phyloP scores from a whole-genome alignment of 805 yeast species.

The Yamadazyma ubonensis region DNA sequence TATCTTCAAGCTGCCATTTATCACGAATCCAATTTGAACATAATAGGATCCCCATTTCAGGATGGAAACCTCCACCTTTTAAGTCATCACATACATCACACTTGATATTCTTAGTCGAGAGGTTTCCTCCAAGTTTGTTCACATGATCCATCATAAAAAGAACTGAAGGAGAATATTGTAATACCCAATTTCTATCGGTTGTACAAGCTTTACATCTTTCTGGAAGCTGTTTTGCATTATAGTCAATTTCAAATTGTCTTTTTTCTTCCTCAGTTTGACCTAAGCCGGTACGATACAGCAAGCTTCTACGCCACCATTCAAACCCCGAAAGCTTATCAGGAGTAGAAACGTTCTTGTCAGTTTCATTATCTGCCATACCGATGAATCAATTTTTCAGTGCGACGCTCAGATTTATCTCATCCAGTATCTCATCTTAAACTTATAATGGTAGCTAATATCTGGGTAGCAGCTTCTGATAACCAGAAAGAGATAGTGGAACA shows the following conservation, averaged over 20 bases:
- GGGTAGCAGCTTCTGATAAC: conserved; percentile 95
- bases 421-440: conserved; percentile 5
- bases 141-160: conserved; percentile 85
- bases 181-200: conserved; percentile 75
- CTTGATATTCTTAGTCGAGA: conserved; percentile 52
- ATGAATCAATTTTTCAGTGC: conserved; percentile 5
- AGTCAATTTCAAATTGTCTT: conserved; percentile 58
- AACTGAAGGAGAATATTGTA: conserved; percentile 80
- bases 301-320: conserved; percentile 78
- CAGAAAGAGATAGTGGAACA: conserved; percentile 57
- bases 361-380: background rate
- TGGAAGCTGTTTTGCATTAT: conserved; percentile 39
- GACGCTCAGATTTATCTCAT: background rate
- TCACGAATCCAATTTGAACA: conserved; percentile 80
- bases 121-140: conserved; percentile 54
- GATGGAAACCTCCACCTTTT: conserved; percentile 89
- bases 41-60: conserved; percentile 78
- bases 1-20: conserved; percentile 84
- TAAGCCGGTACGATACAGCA: conserved; percentile 69
- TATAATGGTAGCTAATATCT: conserved; percentile 59
- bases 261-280: conserved; percentile 56
- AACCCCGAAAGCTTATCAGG: conserved; percentile 48
- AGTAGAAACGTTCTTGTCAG: conserved; percentile 22
- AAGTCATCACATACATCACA: conserved; percentile 86
- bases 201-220: conserved; percentile 68